Evolutionary conservation across 768 basidiomycete species (phyloP), one percentile per base, ranked within the genome.

Genomic region (Lanmaoa pseudosensibilis): DNA sequence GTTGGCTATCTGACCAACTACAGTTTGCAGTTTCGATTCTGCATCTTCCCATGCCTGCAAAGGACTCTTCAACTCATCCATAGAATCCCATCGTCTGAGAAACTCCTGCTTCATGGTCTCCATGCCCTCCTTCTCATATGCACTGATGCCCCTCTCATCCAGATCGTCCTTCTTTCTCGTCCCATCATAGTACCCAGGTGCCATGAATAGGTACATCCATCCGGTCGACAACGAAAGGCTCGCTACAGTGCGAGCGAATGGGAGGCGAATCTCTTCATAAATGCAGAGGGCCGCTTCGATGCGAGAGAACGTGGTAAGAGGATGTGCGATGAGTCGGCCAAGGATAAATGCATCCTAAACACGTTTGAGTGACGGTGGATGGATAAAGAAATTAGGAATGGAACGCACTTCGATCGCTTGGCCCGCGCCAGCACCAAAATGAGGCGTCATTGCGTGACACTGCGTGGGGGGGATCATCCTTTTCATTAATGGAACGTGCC

Each of bases 381-480:
- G 60, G 15, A 33, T 16, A 8, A n/a, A 12, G 1, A 1, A 0
- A 21, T 15, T 1, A 9, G 40, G 30, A 36, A 37, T 5, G 19
- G 27, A 11, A 45, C 44, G 13, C 27, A 68, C 66, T 9, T 66
- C 61, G 4, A 68, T 61, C n/a, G 67, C 64, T 56, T 66, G 67
- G 5, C 59, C 66, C 8, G 61, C 66, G 4, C 66, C 66, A 4
- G 67, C 64, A 30, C 59, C 67, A 6, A 59, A 36, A 43, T 64
- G 52, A 32, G 67, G 67, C 2, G 62, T 49, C 64, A 68, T 68
- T 8, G 67, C 67, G 25, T 68, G 67, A 36, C 61, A 53, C 65
- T 65, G 27, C 27, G 27, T 27, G 27, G 16, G 7, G n/a, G 0
- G 6, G 19, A 18, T 18, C 37, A 10, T 18, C 4, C 27, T 6